phyloP scores from a whole-genome alignment of 306 rosid species.

The Prosopis cineraria region DNA sequence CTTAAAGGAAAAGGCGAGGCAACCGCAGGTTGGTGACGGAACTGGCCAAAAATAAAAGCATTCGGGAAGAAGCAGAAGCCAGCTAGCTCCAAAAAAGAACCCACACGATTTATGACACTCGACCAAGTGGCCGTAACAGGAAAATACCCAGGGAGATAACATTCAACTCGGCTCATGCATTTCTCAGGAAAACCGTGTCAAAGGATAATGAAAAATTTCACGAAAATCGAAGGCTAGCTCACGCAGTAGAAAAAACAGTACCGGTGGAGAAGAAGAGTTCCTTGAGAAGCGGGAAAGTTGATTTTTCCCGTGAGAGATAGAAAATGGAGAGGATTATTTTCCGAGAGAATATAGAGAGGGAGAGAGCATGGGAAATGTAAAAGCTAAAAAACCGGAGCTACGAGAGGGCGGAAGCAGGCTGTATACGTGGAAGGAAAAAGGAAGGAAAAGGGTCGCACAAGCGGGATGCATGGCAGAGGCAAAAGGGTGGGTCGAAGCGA shows the following conservation, averaged over 20 bases:
- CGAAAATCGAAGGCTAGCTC: neutral
- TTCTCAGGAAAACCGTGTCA: conserved; percentile 17
- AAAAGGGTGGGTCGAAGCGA: conserved; percentile 24
- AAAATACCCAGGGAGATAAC: neutral
- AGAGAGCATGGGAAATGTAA: neutral
- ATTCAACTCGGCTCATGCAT: conserved; percentile 2
- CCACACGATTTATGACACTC: conserved; percentile 18
- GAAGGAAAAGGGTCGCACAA: neutral
- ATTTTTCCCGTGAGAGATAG: neutral
- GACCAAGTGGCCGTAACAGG: conserved; percentile 1
- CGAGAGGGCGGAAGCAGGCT: neutral
- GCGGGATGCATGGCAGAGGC: conserved; percentile 25
- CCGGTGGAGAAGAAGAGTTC: neutral
- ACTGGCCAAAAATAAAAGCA: neutral
- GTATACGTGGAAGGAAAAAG: conserved; percentile 20
- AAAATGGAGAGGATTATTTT: neutral
- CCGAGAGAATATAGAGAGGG: neutral
- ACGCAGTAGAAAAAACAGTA: neutral
- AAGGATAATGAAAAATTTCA: neutral
- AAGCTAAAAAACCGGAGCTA: neutral
- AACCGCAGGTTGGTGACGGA: conserved; percentile 20
- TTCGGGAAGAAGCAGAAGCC: conserved; percentile 10
- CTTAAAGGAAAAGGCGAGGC: conserved; percentile 26
- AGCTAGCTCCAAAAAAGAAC: neutral
- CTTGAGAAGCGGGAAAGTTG: neutral